A percentile compares a stretch with the other conserved stretches of the same genome.
Evolutionary conservation across 1,284 basidiomycete genomes (phyloP).

Genomic region (Ustilago vetiveriae): DNA sequence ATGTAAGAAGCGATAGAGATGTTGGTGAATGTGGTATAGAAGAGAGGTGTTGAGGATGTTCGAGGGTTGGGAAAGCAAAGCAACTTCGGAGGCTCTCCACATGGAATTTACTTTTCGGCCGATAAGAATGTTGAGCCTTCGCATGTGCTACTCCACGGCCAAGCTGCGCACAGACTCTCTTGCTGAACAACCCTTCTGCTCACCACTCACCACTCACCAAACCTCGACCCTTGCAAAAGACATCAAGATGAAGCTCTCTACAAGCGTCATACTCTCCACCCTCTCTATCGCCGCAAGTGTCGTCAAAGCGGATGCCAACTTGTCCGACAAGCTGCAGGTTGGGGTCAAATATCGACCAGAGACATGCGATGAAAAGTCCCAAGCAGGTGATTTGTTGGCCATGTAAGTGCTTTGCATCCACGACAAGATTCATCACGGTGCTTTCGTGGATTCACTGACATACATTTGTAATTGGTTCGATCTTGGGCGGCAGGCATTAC

Average conservation of each 20-base stretch:
- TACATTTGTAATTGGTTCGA: too few relatives aligned
- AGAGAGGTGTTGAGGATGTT: neutral
- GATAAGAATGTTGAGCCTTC: too few relatives aligned
- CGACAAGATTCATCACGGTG: too few relatives aligned
- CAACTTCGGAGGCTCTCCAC: slow-evolving; percentile 36
- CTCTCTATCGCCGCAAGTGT: slow-evolving; percentile 32
- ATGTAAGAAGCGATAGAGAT: too few relatives aligned
- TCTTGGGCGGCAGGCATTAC: slow-evolving; percentile 70
- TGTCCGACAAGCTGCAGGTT: slow-evolving; percentile 56
- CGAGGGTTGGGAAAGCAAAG: too few relatives aligned
- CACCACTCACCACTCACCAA: neutral
- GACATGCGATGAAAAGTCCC: slow-evolving; percentile 73
- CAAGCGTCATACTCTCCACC: neutral
- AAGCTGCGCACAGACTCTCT: slow-evolving; percentile 12
- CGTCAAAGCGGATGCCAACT: slow-evolving; percentile 29
- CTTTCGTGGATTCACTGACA: neutral
- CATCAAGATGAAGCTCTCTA: slow-evolving; percentile 29
- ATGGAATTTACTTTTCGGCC: slow-evolving; percentile 33
- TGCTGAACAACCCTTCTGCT: neutral
- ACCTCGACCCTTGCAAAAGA: too few relatives aligned
- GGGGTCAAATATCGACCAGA: slow-evolving; percentile 70
- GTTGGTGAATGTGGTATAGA: neutral
- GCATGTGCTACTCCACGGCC: too few relatives aligned
- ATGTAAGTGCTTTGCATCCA: slow-evolving; percentile 70
- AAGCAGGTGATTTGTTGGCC: slow-evolving; percentile 75